phyloP scores from a whole-genome alignment of 108 stramenopile genomes.

The Cyclotella baltica region DNA sequence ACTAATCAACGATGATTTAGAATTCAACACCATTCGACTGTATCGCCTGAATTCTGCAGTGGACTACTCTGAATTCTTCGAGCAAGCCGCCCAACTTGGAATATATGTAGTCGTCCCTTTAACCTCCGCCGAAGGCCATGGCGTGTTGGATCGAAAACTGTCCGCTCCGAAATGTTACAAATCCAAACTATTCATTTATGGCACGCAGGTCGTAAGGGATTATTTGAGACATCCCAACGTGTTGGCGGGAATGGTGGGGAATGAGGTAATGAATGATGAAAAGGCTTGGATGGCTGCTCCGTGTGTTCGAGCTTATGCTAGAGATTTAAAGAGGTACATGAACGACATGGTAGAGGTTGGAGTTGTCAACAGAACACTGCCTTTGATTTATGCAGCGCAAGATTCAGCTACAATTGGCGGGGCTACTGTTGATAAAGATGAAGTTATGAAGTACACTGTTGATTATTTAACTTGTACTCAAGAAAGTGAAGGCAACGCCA shows the following conservation, averaged over 20 bases:
- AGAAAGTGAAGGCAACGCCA: slow-evolving; percentile 10
- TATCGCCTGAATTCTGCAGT: slow-evolving; percentile 46
- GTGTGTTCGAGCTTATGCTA: slow-evolving; percentile 58
- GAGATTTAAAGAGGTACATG: slow-evolving; percentile 61
- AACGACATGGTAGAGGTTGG: slow-evolving; percentile 27
- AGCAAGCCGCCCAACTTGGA: slow-evolving; percentile 60
- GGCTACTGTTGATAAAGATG: slow-evolving; percentile 36
- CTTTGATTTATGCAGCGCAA: slow-evolving; percentile 69
- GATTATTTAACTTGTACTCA: slow-evolving; percentile 61
- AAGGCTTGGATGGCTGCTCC: slow-evolving; percentile 60
- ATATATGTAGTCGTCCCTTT: slow-evolving; percentile 73
- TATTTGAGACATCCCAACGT: slow-evolving; percentile 63
- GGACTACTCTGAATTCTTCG: slow-evolving; percentile 56
- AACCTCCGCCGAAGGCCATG: slow-evolving; percentile 49
- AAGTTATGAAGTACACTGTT: slow-evolving; percentile 52
- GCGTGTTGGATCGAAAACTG: slow-evolving; percentile 55
- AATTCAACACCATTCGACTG: slow-evolving; percentile 67
- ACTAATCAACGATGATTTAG: slow-evolving; percentile 40
- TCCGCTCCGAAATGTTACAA: slow-evolving; percentile 62
- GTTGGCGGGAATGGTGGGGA: slow-evolving; percentile 65
- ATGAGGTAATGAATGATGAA: slow-evolving; percentile 73
- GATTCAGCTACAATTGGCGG: slow-evolving; percentile 52
- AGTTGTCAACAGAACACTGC: slow-evolving; percentile 25
- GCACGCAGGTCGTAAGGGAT: slow-evolving; percentile 28
- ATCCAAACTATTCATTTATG: slow-evolving; percentile 51